Percentiles rank a stretch among this genome's conserved stretches.
These are phyloP conservation scores for Chaetomium globosum DNA, from an alignment of 2,329 filamentous ascomycete species.

Conservation along the genomic window DNA sequence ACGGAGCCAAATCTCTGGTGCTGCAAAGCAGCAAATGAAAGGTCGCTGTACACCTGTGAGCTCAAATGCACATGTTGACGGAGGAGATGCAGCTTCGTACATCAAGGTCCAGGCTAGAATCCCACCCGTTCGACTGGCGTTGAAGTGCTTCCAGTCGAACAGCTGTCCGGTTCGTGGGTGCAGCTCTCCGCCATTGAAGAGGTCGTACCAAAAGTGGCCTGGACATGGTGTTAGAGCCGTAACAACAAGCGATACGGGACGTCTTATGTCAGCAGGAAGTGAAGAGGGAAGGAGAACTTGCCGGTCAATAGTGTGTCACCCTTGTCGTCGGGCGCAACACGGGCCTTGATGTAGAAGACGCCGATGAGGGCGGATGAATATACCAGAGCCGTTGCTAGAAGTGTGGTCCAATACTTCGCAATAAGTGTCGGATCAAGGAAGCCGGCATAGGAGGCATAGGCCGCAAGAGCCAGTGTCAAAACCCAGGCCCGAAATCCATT, in stretches of 20 bases:
- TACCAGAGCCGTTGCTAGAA: neutral
- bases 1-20: constrained; percentile 13
- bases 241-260: neutral
- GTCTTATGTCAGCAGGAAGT: neutral
- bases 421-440: constrained; percentile 1
- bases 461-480: neutral
- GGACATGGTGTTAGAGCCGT: neutral
- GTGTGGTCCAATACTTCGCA: neutral
- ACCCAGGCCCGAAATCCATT: constrained; percentile 1
- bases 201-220: constrained; percentile 15
- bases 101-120: constrained; percentile 9
- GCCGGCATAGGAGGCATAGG: neutral
- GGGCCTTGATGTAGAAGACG: constrained; percentile 6
- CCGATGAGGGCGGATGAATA: constrained; percentile 12
- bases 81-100: neutral
- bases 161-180: constrained; percentile 8
- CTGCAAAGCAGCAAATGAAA: constrained; percentile 11
- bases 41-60: constrained; percentile 1
- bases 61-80: neutral
- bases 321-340: constrained; percentile 1
- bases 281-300: neutral
- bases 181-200: constrained; percentile 9
- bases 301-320: constrained; percentile 5
- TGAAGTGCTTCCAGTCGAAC: constrained; percentile 16
- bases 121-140: constrained; percentile 7